Percentiles rank a stretch among this genome's conserved stretches.
phyloP scores from a whole-genome alignment of 768 basidiomycete species.

The Pulveroboletus sp. region DNA sequence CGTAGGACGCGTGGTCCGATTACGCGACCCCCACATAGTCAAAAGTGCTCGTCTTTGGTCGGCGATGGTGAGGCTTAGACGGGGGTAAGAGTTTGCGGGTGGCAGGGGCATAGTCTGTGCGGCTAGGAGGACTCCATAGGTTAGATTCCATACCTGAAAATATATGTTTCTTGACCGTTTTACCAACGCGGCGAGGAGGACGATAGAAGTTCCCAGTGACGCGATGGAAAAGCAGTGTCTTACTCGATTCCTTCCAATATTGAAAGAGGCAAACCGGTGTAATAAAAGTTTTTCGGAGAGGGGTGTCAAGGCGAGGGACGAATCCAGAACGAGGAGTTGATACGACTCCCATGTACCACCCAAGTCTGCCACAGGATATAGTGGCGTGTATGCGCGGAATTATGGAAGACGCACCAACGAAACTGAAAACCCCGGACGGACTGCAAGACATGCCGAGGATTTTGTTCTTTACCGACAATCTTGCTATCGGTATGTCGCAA shows the following conservation, averaged over 20 bases:
- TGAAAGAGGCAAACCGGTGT: conserved; percentile 16
- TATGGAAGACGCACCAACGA: conserved; percentile 42
- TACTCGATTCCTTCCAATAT: conserved; percentile 5
- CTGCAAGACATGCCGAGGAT: conserved; percentile 31
- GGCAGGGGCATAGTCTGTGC: conserved; percentile 50
- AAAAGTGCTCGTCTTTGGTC: conserved; percentile 50
- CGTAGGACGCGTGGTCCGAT: conserved; percentile 37
- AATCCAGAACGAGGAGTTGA: conserved; percentile 28
- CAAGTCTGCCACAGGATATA: conserved; percentile 32
- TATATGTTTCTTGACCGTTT: conserved; percentile 38
- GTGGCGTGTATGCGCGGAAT: background rate
- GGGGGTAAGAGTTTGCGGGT: conserved; percentile 33
- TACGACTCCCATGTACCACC: conserved; percentile 42
- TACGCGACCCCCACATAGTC: conserved; percentile 39
- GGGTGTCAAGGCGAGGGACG: conserved; percentile 23
- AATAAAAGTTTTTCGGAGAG: conserved; percentile 21
- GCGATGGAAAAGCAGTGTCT: conserved; percentile 35
- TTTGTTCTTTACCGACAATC: background rate
- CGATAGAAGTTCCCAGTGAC: conserved; percentile 54
- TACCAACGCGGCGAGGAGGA: conserved; percentile 48
- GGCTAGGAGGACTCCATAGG: conserved; percentile 61
- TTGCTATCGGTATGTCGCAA: conserved; percentile 22
- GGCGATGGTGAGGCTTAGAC: conserved; percentile 31
- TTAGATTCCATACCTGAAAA: conserved; percentile 65
- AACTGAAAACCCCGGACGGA: conserved; percentile 43